These are phyloP conservation scores for Lablab purpureus DNA, from an alignment of 306 rosid genomes.

Conservation along the genomic window DNA sequence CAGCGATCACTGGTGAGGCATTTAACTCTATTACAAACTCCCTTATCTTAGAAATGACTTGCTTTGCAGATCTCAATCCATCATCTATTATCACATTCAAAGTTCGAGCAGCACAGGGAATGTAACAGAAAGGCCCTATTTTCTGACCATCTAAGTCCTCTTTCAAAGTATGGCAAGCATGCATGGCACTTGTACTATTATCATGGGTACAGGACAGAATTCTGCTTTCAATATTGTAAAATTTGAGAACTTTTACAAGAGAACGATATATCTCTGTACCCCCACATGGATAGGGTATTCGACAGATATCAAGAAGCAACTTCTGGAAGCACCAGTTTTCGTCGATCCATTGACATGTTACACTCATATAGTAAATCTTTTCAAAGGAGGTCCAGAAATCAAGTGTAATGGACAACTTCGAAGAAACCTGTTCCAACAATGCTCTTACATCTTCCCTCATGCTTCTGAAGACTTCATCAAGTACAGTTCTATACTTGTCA, in stretches of 20 bases:
- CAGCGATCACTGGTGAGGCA: constrained; percentile 71
- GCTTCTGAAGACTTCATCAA: constrained; percentile 78
- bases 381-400: constrained; percentile 97
- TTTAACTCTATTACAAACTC: constrained; percentile 82
- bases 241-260: constrained; percentile 75
- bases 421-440: constrained; percentile 73
- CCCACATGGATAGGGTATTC: constrained; percentile 83
- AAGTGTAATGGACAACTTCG: constrained; percentile 82
- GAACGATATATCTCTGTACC: constrained; percentile 74
- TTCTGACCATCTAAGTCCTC: constrained; percentile 79
- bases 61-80: constrained; percentile 74
- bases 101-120: constrained; percentile 92
- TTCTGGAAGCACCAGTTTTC: constrained; percentile 91
- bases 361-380: constrained; percentile 81
- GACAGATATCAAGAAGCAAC: constrained; percentile 85
- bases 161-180: constrained; percentile 80
- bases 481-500: constrained; percentile 70
- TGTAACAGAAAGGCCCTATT: constrained; percentile 83
- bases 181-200: constrained; percentile 73
- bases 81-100: constrained; percentile 89
- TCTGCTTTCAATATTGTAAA: constrained; percentile 79
- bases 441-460: constrained; percentile 88
- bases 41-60: constrained; percentile 73
- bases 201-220: constrained; percentile 95
- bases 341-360: constrained; percentile 92